These are phyloP conservation scores for Aspergillus sp. DNA, from an alignment of 2,329 filamentous ascomycete species.

Conservation along the genomic window DNA sequence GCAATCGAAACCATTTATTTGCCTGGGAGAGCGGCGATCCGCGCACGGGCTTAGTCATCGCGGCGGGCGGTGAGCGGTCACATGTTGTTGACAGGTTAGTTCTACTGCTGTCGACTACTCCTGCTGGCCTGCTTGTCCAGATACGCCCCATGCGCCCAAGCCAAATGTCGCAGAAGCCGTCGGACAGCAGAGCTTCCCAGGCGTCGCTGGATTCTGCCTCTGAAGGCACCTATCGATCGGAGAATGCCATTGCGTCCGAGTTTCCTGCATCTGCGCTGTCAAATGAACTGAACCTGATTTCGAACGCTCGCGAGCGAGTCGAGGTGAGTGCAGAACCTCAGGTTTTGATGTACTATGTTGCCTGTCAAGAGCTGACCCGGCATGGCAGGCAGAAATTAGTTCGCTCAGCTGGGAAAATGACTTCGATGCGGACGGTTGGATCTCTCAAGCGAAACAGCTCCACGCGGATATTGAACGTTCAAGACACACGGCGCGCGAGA, in stretches of 20 bases:
- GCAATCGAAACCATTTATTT: too few relatives aligned
- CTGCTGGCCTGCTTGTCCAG: too few relatives aligned
- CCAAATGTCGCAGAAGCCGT: slow-evolving; percentile 26
- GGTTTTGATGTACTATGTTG: too few relatives aligned
- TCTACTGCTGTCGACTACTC: too few relatives aligned
- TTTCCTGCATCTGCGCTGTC: slow-evolving; percentile 42
- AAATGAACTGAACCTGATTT: slow-evolving; percentile 42
- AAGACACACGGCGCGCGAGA: slow-evolving; percentile 67
- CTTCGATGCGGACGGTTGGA: slow-evolving; percentile 76
- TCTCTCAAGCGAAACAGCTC: slow-evolving; percentile 70
- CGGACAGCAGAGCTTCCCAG: slow-evolving; percentile 41
- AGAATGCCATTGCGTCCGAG: slow-evolving; percentile 45
- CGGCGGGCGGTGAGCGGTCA: too few relatives aligned
- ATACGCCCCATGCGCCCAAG: neutral
- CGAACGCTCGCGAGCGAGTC: slow-evolving; percentile 43
- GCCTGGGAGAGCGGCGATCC: too few relatives aligned
- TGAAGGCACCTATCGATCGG: slow-evolving; percentile 47
- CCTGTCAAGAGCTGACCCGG: too few relatives aligned
- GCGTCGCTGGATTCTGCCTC: slow-evolving; percentile 57
- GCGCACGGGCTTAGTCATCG: too few relatives aligned
- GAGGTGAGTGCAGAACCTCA: slow-evolving; percentile 33
- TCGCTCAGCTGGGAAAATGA: slow-evolving; percentile 66
- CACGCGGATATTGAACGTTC: slow-evolving; percentile 78
- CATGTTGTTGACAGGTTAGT: too few relatives aligned
- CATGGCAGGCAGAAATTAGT: slow-evolving; percentile 64